A percentile compares a stretch with the other conserved stretches of the same genome.
These are phyloP conservation scores for Claviceps arundinis DNA, from an alignment of 2,329 filamentous ascomycete species.

Conservation along the genomic window DNA sequence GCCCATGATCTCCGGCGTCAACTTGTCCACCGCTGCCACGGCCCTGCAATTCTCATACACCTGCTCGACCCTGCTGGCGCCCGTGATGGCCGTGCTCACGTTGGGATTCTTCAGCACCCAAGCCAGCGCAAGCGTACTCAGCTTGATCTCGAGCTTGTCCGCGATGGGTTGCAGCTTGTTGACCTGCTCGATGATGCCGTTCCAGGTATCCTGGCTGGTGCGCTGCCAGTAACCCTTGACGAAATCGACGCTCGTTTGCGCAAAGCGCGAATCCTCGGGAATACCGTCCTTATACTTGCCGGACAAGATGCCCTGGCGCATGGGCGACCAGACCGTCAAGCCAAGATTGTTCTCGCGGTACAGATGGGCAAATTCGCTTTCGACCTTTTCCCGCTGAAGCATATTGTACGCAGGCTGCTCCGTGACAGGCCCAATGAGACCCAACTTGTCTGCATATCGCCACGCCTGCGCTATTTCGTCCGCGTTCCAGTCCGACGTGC, in stretches of 20 bases:
- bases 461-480: constrained; percentile 52
- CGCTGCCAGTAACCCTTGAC: constrained; percentile 39
- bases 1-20: constrained; percentile 44
- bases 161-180: constrained; percentile 49
- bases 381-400: constrained; percentile 47
- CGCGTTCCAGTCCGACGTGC: constrained; percentile 54
- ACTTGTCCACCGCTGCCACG: constrained; percentile 35
- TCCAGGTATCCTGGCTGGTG: constrained; percentile 39
- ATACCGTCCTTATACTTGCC: constrained; percentile 56
- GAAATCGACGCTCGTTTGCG: constrained; percentile 41
- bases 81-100: constrained; percentile 48
- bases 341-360: constrained; percentile 48
- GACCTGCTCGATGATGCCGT: constrained; percentile 44
- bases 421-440: constrained; percentile 49
- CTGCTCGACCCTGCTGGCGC: constrained; percentile 44
- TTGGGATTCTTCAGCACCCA: constrained; percentile 51
- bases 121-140: constrained; percentile 42
- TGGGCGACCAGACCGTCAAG: constrained; percentile 49
- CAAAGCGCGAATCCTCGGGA: constrained; percentile 44
- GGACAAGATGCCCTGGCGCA: constrained; percentile 44
- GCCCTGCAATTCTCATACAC: constrained; percentile 47
- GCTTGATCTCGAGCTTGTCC: constrained; percentile 46
- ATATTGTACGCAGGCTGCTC: constrained; percentile 58
- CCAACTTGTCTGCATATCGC: constrained; percentile 45
- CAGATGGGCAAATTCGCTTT: constrained; percentile 46